Base-by-base conservation (phyloP, 1,139 yeast genomes). In the Yamadazyma mexicana region DNA sequence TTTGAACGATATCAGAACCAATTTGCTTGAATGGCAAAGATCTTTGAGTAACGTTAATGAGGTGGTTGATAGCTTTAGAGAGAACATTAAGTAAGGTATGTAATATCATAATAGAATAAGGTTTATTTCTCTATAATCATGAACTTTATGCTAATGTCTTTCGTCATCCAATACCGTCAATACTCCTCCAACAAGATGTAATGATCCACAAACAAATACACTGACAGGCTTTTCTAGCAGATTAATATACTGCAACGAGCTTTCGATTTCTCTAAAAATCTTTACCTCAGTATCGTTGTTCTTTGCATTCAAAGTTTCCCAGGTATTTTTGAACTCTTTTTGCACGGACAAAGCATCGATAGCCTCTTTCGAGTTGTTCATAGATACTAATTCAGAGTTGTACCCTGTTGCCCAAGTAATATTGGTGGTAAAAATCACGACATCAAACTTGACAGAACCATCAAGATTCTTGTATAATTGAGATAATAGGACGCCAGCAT, bases 141-240 rank as follows among this genome's bases (percentile, higher is more conserved):
- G n/a, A n/a, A n/a, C n/a, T n/a, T n/a, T n/a, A n/a, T n/a, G n/a
- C 42, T 52, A 64, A 41, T 64, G 69, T 44, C 52, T 64, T 38
- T 68, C 69, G 31, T 64, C 62, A 48, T 87, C 95, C 37, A 87
- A 68, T 5, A 91, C 97, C 2, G 89, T 92, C 37, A 92, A 67
- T 43, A 92, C 77, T 0, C 98, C 98, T 15, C 99, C 98, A 9
- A 92, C 96, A 40, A 94, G 69, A 60, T 91, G 96, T 47, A 94
- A 69, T 17, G 98, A 91, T 2, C 99, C 99, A 46, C 95, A 87
- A 0, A 89, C 97, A 64, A 89, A 83, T 1, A 89, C 95, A 49
- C 89, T 91, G 16, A 81, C 65, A 11, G 58, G 49, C 15, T 61
- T 62, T 44, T 61, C 75, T 57, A 56, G 78, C 54, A 61, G 62